These are phyloP conservation scores for Colletotrichum tamarilloi DNA, from an alignment of 2,329 filamentous ascomycete genomes.

Conservation along the genomic window DNA sequence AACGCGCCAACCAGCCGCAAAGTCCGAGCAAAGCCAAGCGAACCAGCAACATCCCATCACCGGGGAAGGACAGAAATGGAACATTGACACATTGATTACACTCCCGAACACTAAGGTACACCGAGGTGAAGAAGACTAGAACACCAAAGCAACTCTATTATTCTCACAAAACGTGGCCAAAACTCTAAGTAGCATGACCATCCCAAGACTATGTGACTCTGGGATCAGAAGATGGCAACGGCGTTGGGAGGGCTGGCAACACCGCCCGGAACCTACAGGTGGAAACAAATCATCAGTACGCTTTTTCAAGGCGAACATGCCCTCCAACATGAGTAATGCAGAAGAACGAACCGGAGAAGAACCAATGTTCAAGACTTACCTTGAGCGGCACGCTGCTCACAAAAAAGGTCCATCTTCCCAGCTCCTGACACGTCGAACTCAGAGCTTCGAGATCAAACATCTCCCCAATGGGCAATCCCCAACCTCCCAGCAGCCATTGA, in stretches of 20 bases:
- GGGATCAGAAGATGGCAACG: constrained; percentile 48
- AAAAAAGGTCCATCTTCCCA: constrained; percentile 52
- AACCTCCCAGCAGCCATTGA: constrained; percentile 58
- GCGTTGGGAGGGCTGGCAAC: constrained; percentile 52
- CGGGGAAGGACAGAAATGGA: background rate
- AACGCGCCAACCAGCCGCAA: background rate
- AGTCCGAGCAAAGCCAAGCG: background rate
- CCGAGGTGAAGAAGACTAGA: background rate
- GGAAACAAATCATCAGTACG: background rate
- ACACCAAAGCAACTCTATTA: background rate
- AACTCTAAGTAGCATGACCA: background rate
- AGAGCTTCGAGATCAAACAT: constrained; percentile 58
- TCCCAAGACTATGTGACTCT: too few relatives aligned
- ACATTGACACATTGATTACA: background rate
- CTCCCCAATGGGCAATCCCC: constrained; percentile 63
- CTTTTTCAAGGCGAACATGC: background rate
- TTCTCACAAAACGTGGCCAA: background rate
- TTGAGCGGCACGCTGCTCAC: constrained; percentile 51
- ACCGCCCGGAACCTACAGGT: constrained; percentile 46
- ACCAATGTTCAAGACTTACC: constrained; percentile 7
- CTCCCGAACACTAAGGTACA: background rate
- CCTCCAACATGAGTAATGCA: background rate
- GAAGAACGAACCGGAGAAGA: fast-evolving
- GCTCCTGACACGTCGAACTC: constrained; percentile 45
- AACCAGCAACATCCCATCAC: background rate